phyloP scores from a whole-genome alignment of 2,329 filamentous ascomycete genomes.

The Nigrospora oryzae region DNA sequence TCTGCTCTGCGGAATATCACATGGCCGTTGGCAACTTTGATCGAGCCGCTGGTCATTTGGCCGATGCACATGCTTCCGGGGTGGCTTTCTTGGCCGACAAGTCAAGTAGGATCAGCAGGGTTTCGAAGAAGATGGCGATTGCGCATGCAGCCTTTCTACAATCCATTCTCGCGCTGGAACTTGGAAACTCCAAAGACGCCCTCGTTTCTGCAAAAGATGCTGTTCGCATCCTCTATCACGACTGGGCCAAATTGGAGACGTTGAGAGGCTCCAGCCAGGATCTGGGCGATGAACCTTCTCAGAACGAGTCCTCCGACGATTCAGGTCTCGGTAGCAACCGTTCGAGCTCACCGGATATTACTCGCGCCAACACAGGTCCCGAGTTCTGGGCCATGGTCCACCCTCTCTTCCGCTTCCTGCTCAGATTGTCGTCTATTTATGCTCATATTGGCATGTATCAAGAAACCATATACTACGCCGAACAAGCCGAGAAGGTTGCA shows the following conservation, averaged over 20 bases:
- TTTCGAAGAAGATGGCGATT: conserved; percentile 41
- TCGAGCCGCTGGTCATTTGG: conserved; percentile 41
- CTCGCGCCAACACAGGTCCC: conserved; percentile 39
- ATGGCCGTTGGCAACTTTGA: conserved; percentile 57
- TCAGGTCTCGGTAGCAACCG: conserved; percentile 17
- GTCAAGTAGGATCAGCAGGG: conserved; percentile 24
- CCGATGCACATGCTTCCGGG: conserved; percentile 29
- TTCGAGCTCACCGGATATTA: conserved; percentile 11
- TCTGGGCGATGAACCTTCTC: conserved; percentile 13
- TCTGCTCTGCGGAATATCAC: conserved; percentile 68
- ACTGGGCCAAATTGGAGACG: conserved; percentile 45
- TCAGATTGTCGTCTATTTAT: conserved; percentile 70
- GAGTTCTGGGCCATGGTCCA: conserved; percentile 74
- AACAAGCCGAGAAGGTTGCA: conserved; percentile 74
- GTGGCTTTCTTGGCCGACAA: conserved; percentile 13
- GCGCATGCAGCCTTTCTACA: conserved; percentile 55
- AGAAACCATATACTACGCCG: conserved; percentile 80
- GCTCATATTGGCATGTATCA: conserved; percentile 78
- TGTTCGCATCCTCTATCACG: conserved; percentile 45
- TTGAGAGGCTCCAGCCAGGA: conserved; percentile 11
- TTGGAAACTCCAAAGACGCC: conserved; percentile 49
- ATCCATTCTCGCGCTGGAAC: conserved; percentile 57
- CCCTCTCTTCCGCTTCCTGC: conserved; percentile 61
- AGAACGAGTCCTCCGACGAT: conserved; percentile 15
- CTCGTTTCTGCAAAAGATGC: conserved; percentile 48